Conservation (phyloP, 768 basidiomycete species). For the Pleurotus eryngii region DNA sequence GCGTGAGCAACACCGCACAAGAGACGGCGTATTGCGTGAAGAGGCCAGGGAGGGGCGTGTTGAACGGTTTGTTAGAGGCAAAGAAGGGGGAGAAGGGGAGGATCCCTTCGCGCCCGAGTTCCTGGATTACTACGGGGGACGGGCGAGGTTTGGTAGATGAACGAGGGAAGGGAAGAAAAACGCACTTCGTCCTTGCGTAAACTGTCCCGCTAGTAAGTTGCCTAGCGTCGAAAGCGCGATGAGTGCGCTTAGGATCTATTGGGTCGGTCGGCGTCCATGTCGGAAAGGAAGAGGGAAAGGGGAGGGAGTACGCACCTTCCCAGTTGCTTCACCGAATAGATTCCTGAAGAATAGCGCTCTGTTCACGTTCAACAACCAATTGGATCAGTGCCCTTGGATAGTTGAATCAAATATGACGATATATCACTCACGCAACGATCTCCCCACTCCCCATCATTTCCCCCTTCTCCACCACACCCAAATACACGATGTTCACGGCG, state of each 20-base stretch:
- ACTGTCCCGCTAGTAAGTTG: slow-evolving; percentile 60
- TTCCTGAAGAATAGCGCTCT: slow-evolving; percentile 76
- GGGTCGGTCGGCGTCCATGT: background rate
- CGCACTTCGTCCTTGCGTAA: slow-evolving; percentile 63
- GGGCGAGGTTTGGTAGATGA: background rate
- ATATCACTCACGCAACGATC: slow-evolving; percentile 58
- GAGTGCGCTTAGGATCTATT: slow-evolving; percentile 54
- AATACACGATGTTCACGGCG: slow-evolving; percentile 69
- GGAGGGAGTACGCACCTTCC: slow-evolving; percentile 38
- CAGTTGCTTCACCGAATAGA: slow-evolving; percentile 60
- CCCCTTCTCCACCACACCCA: slow-evolving; percentile 65
- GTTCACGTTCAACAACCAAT: background rate
- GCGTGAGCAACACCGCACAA: slow-evolving; percentile 45
- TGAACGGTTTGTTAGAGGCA: slow-evolving; percentile 68
- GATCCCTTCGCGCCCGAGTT: slow-evolving; percentile 69
- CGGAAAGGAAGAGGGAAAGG: background rate
- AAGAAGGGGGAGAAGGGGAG: slow-evolving; percentile 66
- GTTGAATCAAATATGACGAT: background rate
- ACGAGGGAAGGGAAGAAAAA: background rate
- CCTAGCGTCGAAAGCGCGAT: slow-evolving; percentile 66
- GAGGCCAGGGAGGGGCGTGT: slow-evolving; percentile 61
- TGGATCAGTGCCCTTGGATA: background rate
- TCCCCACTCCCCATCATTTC: slow-evolving; percentile 64
- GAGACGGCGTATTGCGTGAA: slow-evolving; percentile 62
- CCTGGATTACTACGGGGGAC: slow-evolving; percentile 54